Base-by-base conservation (phyloP, 352 stramenopile species). In the Pythium aristosporum region DNA sequence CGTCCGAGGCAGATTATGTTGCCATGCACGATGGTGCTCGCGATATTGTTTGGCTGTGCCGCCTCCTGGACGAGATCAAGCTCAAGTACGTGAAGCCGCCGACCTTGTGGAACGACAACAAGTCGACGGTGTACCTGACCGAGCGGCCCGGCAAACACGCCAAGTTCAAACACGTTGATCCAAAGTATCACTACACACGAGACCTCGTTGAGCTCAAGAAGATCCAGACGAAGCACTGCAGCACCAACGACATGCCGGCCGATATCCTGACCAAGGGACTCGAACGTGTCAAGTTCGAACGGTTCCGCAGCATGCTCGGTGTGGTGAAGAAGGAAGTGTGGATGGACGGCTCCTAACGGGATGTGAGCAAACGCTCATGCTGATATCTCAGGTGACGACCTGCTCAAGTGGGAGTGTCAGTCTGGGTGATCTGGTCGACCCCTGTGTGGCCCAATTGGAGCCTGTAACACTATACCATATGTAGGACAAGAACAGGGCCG, bases 191-290 rank as follows among this genome's bases (percentile, higher is more conserved):
- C 41, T 61, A 59, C 42, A 44, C 55, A 2, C 36, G 67, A 1
- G 42, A 21, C 0, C 59, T 63, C 2, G 67, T 67, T 10, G 42
- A 69, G 8, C 11, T 61, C 1, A 32, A 63, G 11, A 0, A 51
- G 12, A 36, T 76, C 1, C 18, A 43, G 20, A 51, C 30, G 0
- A 3, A 43, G 12, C 39, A 71, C 20, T 21, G 30, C 25, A 15
- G 61, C 6, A 74, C 72, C 1, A 61, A 73, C 34, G 59, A 69
- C 23, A 70, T 67, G 57, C 16, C 68, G 8, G 55, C 68, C 0
- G 72, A 75, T 43, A 67, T 69, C 8, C 41, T 75, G 16, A 73
- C 61, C 8, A 78, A 78, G 47, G 37, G 42, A 1, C 52, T 77
- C 5, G 59, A 32, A 2, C 18, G 21, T 0, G 54, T 64, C 5